A percentile compares a stretch with the other conserved stretches of the same genome.
These are phyloP conservation scores for Artemisia tridentata DNA, from an alignment of 129 eudicot genomes.

Conservation along the genomic window DNA sequence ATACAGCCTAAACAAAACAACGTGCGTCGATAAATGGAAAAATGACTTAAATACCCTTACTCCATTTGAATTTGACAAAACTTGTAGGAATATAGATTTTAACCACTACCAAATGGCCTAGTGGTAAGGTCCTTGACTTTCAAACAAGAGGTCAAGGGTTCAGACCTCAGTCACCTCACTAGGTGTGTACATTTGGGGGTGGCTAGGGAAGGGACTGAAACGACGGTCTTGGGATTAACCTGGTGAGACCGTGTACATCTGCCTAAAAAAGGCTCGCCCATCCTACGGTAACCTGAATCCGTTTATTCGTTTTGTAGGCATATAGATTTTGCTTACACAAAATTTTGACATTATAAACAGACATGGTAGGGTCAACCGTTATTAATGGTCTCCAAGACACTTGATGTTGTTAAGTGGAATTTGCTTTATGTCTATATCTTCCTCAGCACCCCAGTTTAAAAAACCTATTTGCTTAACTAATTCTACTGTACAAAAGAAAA, in stretches of 20 bases:
- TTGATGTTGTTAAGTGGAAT: conserved; percentile 36
- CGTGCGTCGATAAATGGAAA: not conserved
- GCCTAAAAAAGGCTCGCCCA: too few species aligned
- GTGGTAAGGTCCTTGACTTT: too few species aligned
- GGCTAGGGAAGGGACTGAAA: not conserved
- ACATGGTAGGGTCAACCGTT: conserved; percentile 26
- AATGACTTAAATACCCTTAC: conserved; percentile 12
- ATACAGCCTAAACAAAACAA: conserved; percentile 4
- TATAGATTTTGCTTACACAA: conserved; percentile 23
- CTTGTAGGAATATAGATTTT: not conserved
- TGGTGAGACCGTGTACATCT: too few species aligned
- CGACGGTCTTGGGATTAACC: not conserved
- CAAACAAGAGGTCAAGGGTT: too few species aligned
- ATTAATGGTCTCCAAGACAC: conserved; percentile 31
- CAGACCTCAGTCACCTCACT: too few species aligned
- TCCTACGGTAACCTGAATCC: too few species aligned
- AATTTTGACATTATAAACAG: conserved; percentile 17
- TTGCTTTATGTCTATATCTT: conserved; percentile 30
- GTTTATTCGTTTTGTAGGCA: not conserved
- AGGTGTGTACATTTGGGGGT: too few species aligned
- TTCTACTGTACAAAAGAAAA: conserved; percentile 4
- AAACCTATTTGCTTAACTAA: conserved; percentile 17
- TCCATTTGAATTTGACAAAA: not conserved
- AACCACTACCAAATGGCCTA: too few species aligned
- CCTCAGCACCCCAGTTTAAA: conserved; percentile 15